Base-by-base conservation (phyloP, 1,139 yeast genomes). In the Suhomyces wounanorum region DNA sequence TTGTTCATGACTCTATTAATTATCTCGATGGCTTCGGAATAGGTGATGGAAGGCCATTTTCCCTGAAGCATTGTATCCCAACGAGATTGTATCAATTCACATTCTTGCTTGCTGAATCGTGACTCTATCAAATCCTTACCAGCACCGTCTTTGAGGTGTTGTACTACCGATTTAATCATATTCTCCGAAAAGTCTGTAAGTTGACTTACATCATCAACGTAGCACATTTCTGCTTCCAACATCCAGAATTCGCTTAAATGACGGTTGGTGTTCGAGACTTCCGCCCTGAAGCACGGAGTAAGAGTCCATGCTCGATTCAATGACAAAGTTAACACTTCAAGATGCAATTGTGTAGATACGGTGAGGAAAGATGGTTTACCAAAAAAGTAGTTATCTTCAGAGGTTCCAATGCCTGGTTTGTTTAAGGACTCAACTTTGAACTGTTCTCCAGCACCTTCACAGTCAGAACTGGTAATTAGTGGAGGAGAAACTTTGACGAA, bases 361-460 rank as follows among this genome's bases (percentile, higher is more conserved):
- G 98, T 88, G 54, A 95, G 72, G 58, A 81, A 89, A 0, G 94
- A 81, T 1, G 78, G 74, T 51, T 77, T 74, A 0, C 89, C 92
- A 61, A 89, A 89, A 63, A 90, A 91, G 33, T 59, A 59, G 9
- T 56, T 56, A 14, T 67, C 67, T 8, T 33, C 40, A 17, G 14
- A 23, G 21, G 33, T 10, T 1, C 49, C 52, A 2, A 23, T 25
- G 4, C 45, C 47, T 13, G 25, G 25, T 8, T 48, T 56, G 43
- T 63, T 60, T 43, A 55, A 55, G 8, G 70, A 58, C 56, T 77
- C 79, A 10, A 89, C 70, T 40, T 67, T 68, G 56, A 94, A 94
- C 54, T 88, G 82, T 64, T 94, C 98, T 2, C 99, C 98, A 0
- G 97, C 98, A 16, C 99, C 99, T 72, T 95, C 99, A 65, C 99